Conservation (phyloP, 176 grass and related monocot species). For the Hsuehochloa calcarea region DNA sequence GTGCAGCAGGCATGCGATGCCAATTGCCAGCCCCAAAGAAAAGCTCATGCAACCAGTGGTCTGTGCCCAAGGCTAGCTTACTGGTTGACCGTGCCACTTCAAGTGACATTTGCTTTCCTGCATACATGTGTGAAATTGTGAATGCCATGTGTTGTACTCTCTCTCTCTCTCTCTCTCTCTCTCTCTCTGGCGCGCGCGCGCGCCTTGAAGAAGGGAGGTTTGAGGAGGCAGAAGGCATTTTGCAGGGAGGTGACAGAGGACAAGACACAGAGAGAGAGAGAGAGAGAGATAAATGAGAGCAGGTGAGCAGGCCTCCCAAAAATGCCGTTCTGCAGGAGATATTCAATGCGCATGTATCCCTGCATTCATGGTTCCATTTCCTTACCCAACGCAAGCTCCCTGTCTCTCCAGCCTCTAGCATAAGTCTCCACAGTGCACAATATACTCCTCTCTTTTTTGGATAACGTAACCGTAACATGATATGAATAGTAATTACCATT, state of each 20-base stretch:
- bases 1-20: not conserved
- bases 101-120: not conserved
- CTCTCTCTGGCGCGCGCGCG: too few species aligned
- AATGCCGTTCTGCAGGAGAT: conserved; percentile 29
- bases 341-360: conserved; percentile 23
- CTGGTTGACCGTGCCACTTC: conserved; percentile 20
- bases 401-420: not conserved
- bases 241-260: conserved; percentile 45
- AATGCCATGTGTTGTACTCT: not conserved
- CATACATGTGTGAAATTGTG: not conserved
- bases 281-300: not conserved
- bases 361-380: conserved; percentile 9
- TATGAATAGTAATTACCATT: too few species aligned
- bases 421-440: too few species aligned
- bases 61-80: not conserved
- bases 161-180: not conserved
- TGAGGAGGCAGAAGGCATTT: conserved; percentile 57
- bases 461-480: too few species aligned
- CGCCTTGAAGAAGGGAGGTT: not conserved
- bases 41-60: not conserved
- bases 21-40: not conserved
- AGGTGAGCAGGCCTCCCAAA: conserved; percentile 4
- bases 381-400: not conserved
- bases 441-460: too few species aligned
- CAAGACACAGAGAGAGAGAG: not conserved